A percentile compares a stretch with the other conserved stretches of the same genome.
Evolutionary conservation across 768 basidiomycete genomes (phyloP).

Genomic region (Tylopilus balloui): DNA sequence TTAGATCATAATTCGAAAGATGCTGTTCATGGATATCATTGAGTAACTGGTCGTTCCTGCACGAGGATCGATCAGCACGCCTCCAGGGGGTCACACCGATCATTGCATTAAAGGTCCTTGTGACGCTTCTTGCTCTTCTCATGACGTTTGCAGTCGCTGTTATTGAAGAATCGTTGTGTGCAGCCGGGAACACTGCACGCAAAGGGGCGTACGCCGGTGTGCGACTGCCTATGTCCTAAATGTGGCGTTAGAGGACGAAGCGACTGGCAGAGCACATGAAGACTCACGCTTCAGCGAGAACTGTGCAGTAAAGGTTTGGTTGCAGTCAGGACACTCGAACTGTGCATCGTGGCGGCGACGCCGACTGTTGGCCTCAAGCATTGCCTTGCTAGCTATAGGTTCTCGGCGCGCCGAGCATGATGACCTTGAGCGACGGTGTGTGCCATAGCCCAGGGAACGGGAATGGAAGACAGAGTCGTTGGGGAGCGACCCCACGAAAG

Average conservation of each 20-base stretch:
- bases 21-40: constrained; percentile 4
- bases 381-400: constrained; percentile 30
- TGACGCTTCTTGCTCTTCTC: constrained; percentile 33
- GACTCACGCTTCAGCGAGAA: constrained; percentile 33
- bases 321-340: constrained; percentile 15
- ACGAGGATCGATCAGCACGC: constrained; percentile 23
- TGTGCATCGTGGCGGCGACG: constrained; percentile 29
- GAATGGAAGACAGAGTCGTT: constrained; percentile 1
- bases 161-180: constrained; percentile 28
- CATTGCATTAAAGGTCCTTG: constrained; percentile 15
- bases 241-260: constrained; percentile 4
- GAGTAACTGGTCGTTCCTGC: constrained; percentile 1
- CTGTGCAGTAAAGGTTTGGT: constrained; percentile 27
- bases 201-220: constrained; percentile 27
- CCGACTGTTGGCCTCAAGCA: constrained; percentile 30
- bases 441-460: not conserved
- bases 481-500: not conserved
- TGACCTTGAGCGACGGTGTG: constrained; percentile 20
- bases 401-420: constrained; percentile 8
- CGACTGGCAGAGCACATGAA: not conserved
- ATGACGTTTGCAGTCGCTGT: constrained; percentile 33
- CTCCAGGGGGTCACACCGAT: constrained; percentile 10
- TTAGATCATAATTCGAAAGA: constrained; percentile 7
- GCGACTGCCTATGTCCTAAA: constrained; percentile 28
- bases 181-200: constrained; percentile 25